These are phyloP conservation scores for Seminavis robusta DNA, from an alignment of 108 stramenopile genomes.

Conservation along the genomic window DNA sequence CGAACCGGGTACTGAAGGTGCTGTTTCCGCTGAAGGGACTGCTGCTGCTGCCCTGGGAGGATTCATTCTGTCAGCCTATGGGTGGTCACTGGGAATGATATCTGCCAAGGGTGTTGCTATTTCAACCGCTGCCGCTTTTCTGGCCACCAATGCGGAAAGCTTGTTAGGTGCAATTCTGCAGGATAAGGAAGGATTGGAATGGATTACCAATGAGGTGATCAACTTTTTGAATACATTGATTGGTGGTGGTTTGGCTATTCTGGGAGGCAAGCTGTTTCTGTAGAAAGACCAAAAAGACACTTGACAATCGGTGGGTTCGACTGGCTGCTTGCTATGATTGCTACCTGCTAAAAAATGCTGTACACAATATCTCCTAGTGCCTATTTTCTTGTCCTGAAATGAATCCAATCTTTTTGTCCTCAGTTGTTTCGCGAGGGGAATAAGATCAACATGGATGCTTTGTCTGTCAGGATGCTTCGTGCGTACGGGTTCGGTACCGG, in stretches of 20 bases:
- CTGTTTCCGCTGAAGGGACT: slow-evolving; percentile 87
- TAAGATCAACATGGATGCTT: too few relatives aligned
- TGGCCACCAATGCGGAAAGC: slow-evolving; percentile 90
- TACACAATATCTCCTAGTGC: too few relatives aligned
- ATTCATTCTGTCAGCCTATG: slow-evolving; percentile 69
- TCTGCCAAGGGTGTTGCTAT: slow-evolving; percentile 39
- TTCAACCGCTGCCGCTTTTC: slow-evolving; percentile 75
- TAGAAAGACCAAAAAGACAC: too few relatives aligned
- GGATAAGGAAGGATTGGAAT: slow-evolving; percentile 66
- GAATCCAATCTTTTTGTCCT: too few relatives aligned
- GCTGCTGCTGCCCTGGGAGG: slow-evolving; percentile 85
- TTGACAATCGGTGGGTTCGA: too few relatives aligned
- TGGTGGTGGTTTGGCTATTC: slow-evolving; percentile 80
- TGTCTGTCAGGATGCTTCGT: too few relatives aligned
- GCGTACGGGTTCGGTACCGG: too few relatives aligned
- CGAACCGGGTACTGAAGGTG: slow-evolving; percentile 90
- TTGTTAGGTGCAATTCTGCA: slow-evolving; percentile 90
- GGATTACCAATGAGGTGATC: slow-evolving; percentile 95
- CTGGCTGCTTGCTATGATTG: too few relatives aligned
- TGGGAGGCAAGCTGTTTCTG: slow-evolving; percentile 32
- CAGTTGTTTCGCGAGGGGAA: too few relatives aligned
- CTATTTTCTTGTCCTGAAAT: too few relatives aligned
- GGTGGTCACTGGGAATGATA: slow-evolving; percentile 49
- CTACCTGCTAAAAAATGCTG: too few relatives aligned
- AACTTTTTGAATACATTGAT: slow-evolving; percentile 94